Base-by-base conservation (phyloP, 768 basidiomycete genomes). In the Rhizopogon rudus region DNA sequence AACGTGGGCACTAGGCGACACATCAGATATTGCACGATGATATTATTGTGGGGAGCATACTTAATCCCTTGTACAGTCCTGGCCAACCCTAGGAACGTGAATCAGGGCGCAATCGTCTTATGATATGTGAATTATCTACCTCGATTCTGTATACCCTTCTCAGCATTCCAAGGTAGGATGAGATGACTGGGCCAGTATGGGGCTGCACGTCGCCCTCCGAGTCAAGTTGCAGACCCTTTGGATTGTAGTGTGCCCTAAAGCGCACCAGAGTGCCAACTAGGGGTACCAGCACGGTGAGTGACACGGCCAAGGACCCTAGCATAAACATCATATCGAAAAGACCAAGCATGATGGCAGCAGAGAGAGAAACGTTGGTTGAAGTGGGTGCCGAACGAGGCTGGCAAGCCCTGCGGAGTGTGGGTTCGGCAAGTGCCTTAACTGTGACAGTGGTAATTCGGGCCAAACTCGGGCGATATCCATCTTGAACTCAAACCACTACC, bases 221-320 rank as follows among this genome's bases (percentile, higher is more conserved):
- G 67, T 92, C 91, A 40, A 93, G 77, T 51, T 86, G 88, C 40
- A 93, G 82, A 37, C 87, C 88, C 68, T 87, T 88, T 2, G 91
- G 91, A 64, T 88, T 90, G 74, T 88, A 93, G 65, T 93, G 91
- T 31, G 88, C 88, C 69, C 91, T 78, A 66, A 88, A 84, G 45
- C 90, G 79, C 7, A 92, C 84, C 9, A 91, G 75, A 12, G 85
- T 76, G 4, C 89, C 90, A 7, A 81, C 77, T 12, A 90, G 70
- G 10, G 84, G 81, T 5, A 89, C 80, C 16, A 82, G 71, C 28
- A 87, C 65, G 37, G 72, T 75, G n/a, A 89, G 68, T 37, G 81
- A 82, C 37, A 86, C 43, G 22, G 72, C 70, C 28, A 83, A 62
- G 20, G 83, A 80, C 9, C 75, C 64, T 5, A 73, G 58, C 16